Evolutionary conservation across 805 yeast species (phyloP), one percentile per base, ranked within the genome.

Genomic region (Saturnispora halmiae): DNA sequence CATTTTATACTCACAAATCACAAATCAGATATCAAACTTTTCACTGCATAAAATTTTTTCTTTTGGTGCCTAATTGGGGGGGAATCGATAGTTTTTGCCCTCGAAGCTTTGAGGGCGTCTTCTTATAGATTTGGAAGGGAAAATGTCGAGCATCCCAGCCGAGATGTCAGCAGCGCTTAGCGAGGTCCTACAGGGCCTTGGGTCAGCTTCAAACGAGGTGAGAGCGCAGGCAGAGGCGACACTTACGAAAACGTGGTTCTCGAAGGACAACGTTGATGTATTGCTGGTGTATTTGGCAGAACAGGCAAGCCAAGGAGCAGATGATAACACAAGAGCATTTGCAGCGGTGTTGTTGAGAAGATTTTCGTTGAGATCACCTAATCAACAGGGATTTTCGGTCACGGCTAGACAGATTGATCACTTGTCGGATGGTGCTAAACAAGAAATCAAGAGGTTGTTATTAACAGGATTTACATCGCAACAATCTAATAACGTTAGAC

Each of bases 311-410:
- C 54, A 52, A 27, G 84, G 88, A 9, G 63, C 67, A n/a, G 71
- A 72, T 47, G 78, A 77, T 35, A 66, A 72, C n/a, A 60, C 72
- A 5, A 67, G 75, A 44, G 75, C 90, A 0, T 79, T 87, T 53
- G 70, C 92, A 13, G 94, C 96, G 2, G 96, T 92, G 22, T 63
- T 92, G 44, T 85, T 92, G 59, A 73, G 98, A 59, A 76, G 96
- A 54, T 73, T 86, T 48, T 87, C 95, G 6, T 72, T 81, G 43
- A 78, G 79, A 53, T 73, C 86, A 4, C 95, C 96, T 5, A 77
- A 79, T 47, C 73, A 71, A 27, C 67, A 73, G 46, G 73, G 70
- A 29, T 61, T 69, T 37, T 70, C 75, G 20, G 79, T 82, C 34
- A 75, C 84, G 18, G 84, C 84, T 34, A 75, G 94, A 54, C 81